Base-by-base conservation (phyloP, 164 flowering plant species). In the Annona squamosa region DNA sequence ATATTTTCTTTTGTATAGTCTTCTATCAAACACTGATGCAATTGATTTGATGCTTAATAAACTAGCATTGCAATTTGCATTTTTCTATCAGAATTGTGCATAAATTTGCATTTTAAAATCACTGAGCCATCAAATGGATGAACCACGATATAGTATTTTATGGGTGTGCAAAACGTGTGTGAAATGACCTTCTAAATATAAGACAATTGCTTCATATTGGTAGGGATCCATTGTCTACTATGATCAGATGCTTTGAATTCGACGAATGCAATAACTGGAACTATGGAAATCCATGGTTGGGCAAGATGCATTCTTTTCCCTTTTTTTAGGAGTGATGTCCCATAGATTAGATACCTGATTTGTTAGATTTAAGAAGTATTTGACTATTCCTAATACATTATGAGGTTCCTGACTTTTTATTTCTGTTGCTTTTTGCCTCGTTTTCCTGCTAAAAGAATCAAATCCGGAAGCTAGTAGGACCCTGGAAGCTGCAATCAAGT, bases 401-500 rank as follows among this genome's bases (percentile, higher is more conserved):
- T 48, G 16, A 67, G 5, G 5, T n/a, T 5, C 26, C 0, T 19
- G 9, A 63, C 18, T 19, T 16, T 3, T 44, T 4, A 42, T 46
- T 17, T 10, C 4, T 26, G 5, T 61, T 9, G 17, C 4, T 73
- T 65, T 56, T n/a, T 72, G 1, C 37, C 41, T 44, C 42, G 10
- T 67, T 45, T 68, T 71, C 16, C 71, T 69, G 26, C 65, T 64
- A 26, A 70, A 88, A 92, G 99, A 89, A 76, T 86, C 94, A 2
- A 84, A 83, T 84, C 85, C 88, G 61, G 80, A 90, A 78, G 79
- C 81, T 5, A 87, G 87, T 72, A 87, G 88, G 79, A 89, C 97
- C 44, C 87, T 84, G 48, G 99, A 89, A 86, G 87, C 88, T 59
- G 91, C 93, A 37, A 85, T 92, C 78, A 91, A 83, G 99, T 92